A percentile compares a stretch with the other conserved stretches of the same genome.
These are phyloP conservation scores for Jatropha curcas DNA, from an alignment of 345 rosid species.

Conservation along the genomic window DNA sequence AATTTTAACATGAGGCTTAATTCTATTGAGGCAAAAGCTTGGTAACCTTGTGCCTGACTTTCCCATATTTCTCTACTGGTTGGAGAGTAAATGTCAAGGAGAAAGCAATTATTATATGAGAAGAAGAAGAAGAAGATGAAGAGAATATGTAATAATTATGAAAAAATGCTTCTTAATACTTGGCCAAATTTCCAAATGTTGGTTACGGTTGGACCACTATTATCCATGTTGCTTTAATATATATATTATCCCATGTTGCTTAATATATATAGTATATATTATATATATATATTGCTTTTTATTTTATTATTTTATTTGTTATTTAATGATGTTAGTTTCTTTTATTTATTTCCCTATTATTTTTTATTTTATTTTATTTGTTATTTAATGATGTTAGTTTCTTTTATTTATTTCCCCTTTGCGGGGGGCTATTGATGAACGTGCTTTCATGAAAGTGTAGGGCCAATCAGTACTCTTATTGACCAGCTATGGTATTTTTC, in stretches of 20 bases:
- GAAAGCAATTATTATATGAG: constrained; percentile 22
- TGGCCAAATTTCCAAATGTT: constrained; percentile 30
- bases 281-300: constrained; percentile 20
- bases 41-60: constrained; percentile 59
- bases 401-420: constrained; percentile 13
- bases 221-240: too few species aligned
- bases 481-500: constrained; percentile 7
- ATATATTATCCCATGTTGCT: too few species aligned
- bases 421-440: constrained; percentile 53
- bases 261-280: too few species aligned
- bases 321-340: neutral
- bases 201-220: constrained; percentile 13
- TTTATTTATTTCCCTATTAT: constrained; percentile 27
- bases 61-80: constrained; percentile 34
- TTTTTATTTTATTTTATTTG: constrained; percentile 8
- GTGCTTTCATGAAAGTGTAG: constrained; percentile 62
- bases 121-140: constrained; percentile 26
- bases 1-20: constrained; percentile 73
- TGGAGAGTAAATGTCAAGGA: neutral
- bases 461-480: constrained; percentile 24
- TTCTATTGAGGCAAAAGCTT: constrained; percentile 71
- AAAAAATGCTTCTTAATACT: too few species aligned
- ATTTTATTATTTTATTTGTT: constrained; percentile 5
- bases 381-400: constrained; percentile 26
- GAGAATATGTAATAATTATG: too few species aligned